Percentiles rank a stretch among this genome's conserved stretches.
phyloP scores from a whole-genome alignment of 352 stramenopile genomes.

The Thraustochytrium sp. region DNA sequence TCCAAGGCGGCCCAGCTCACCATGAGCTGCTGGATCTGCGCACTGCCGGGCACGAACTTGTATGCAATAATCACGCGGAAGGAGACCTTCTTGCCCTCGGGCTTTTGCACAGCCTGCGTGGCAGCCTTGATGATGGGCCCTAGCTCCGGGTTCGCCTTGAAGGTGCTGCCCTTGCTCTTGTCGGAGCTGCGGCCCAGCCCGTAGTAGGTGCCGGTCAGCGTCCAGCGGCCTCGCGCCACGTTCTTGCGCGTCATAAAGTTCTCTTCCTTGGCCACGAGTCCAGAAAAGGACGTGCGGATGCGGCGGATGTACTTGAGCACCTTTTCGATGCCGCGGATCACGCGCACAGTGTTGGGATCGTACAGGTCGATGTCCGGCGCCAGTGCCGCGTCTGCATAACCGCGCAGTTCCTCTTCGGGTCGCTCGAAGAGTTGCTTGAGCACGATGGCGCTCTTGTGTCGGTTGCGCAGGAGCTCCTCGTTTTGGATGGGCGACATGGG shows the following conservation, averaged over 20 bases:
- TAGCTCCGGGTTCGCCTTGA: neutral
- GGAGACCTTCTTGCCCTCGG: conserved; percentile 5
- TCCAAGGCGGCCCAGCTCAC: conserved; percentile 28
- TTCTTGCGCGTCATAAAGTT: conserved; percentile 43
- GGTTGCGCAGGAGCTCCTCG: conserved; percentile 34
- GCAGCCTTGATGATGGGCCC: neutral
- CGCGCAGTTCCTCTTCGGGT: conserved; percentile 15
- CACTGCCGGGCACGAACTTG: conserved; percentile 1
- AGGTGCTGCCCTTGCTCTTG: neutral
- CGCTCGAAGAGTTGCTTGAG: conserved; percentile 35
- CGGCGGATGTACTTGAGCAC: conserved; percentile 38
- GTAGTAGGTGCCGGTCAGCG: conserved; percentile 29
- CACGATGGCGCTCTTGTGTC: conserved; percentile 28
- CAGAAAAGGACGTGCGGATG: conserved; percentile 16
- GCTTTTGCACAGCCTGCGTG: conserved; percentile 9
- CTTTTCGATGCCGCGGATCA: conserved; percentile 35
- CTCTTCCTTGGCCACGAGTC: conserved; percentile 26
- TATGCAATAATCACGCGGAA: conserved; percentile 37
- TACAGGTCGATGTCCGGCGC: conserved; percentile 13
- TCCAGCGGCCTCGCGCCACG: conserved; percentile 25
- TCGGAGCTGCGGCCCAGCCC: neutral
- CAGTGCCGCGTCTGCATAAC: conserved; percentile 2
- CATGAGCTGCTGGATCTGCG: conserved; percentile 40
- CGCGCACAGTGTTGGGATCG: conserved; percentile 33
- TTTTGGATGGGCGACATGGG: neutral